A percentile compares a stretch with the other conserved stretches of the same genome.
Conservation (phyloP, 768 basidiomycete species). For the Nidularia pulvinata region DNA sequence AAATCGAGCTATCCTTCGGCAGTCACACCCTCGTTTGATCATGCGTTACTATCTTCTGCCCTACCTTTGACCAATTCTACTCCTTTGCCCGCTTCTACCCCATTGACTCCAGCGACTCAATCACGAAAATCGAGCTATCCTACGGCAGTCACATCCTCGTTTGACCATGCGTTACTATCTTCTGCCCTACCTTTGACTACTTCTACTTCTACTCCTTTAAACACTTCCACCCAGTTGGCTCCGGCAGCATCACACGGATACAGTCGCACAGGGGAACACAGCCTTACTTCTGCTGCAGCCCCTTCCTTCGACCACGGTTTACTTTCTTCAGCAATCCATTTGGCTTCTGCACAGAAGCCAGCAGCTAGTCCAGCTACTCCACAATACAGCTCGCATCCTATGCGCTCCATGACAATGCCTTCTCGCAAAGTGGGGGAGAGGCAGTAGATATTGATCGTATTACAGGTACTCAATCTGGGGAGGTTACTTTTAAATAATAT, state of each 20-base stretch:
- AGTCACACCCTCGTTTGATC: too few relatives aligned
- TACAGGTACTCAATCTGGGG: too few relatives aligned
- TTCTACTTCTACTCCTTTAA: too few relatives aligned
- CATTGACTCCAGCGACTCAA: neutral
- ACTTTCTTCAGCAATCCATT: neutral
- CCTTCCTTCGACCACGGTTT: neutral
- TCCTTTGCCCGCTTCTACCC: too few relatives aligned
- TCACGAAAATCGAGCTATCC: conserved; percentile 3
- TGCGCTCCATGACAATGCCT: neutral
- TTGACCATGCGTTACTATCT: conserved; percentile 41
- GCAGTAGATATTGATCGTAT: too few relatives aligned
- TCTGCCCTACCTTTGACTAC: conserved; percentile 48
- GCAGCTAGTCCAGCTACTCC: neutral
- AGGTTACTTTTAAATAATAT: too few relatives aligned
- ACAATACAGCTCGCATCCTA: neutral
- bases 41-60: conserved; percentile 47
- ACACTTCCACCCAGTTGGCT: too few relatives aligned
- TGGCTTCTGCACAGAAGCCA: neutral
- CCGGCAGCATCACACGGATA: too few relatives aligned
- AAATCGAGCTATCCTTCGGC: conserved; percentile 3
- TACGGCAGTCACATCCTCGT: too few relatives aligned
- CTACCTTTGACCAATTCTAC: conserved; percentile 29
- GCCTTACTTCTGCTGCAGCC: neutral
- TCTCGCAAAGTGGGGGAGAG: neutral
- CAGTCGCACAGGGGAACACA: too few relatives aligned